Conservation (phyloP, 192 early-diverging fungal species). For the Chytriomyces confervae region DNA sequence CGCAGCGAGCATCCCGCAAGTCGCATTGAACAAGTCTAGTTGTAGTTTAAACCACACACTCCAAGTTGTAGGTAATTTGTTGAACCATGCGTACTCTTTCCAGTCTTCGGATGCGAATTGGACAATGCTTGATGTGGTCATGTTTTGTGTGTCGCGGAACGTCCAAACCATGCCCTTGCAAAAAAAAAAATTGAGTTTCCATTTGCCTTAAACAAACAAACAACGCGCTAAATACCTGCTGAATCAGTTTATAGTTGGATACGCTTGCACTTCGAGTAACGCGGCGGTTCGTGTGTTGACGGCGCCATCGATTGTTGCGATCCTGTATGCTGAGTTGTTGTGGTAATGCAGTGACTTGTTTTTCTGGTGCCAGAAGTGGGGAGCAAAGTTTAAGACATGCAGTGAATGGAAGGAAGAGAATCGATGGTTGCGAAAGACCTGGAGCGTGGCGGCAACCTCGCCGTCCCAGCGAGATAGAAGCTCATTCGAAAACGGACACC, state of each 20-base stretch:
- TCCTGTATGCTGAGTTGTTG: slow-evolving; percentile 17
- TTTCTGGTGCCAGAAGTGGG: not conserved
- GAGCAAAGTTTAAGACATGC: not conserved
- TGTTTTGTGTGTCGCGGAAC: slow-evolving; percentile 9
- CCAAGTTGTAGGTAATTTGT: slow-evolving; percentile 24
- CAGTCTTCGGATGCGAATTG: slow-evolving; percentile 25
- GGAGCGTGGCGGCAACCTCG: slow-evolving; percentile 13
- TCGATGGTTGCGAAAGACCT: not conserved
- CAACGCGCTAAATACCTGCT: not conserved
- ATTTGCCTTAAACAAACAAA: no score
- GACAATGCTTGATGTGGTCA: slow-evolving; percentile 7
- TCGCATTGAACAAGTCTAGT: slow-evolving; percentile 26
- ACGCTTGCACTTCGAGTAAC: slow-evolving; percentile 28
- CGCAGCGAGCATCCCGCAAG: not conserved
- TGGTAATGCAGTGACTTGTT: slow-evolving; percentile 29
- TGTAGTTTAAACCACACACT: slow-evolving; percentile 34
- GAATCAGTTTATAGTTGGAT: slow-evolving; percentile 32
- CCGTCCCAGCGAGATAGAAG: slow-evolving; percentile 18
- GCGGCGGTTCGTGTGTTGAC: slow-evolving; percentile 27
- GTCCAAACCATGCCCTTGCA: slow-evolving; percentile 23
- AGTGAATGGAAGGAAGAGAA: not conserved
- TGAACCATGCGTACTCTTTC: slow-evolving; percentile 23
- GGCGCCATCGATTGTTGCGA: slow-evolving; percentile 13
- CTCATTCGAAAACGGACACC: slow-evolving; percentile 19
- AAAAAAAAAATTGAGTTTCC: no score